Conservation (phyloP, 352 stramenopile species). For the Hyaloperonospora arabidopsidis region DNA sequence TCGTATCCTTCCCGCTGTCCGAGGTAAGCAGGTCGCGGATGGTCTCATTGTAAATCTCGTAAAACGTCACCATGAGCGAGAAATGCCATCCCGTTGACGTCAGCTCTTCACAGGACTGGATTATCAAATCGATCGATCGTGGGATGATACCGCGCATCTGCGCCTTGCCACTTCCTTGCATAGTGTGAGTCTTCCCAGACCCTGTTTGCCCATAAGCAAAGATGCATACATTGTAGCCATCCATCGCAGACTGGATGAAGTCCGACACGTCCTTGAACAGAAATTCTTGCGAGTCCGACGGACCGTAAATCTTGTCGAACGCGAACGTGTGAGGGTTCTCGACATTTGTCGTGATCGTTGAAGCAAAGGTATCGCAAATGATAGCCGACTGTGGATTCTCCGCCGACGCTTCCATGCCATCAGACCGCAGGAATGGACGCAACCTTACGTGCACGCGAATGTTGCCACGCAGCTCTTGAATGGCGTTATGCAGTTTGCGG, state of each 20-base stretch:
- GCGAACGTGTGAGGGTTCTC: conserved; percentile 87
- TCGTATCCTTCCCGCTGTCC: conserved; percentile 31
- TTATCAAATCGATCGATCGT: conserved; percentile 91
- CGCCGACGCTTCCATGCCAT: conserved; percentile 45
- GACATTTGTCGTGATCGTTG: conserved; percentile 61
- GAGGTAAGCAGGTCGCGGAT: conserved; percentile 94
- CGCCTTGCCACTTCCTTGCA: conserved; percentile 94
- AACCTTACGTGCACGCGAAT: conserved; percentile 96
- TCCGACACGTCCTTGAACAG: conserved; percentile 91
- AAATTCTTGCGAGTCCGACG: conserved; percentile 90
- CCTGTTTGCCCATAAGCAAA: conserved; percentile 98
- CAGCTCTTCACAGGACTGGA: conserved; percentile 61
- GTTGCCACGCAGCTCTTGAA: conserved; percentile 98
- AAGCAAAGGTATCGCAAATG: conserved; percentile 59
- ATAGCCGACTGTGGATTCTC: conserved; percentile 51
- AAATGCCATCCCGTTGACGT: conserved; percentile 91
- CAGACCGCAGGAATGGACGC: conserved; percentile 86
- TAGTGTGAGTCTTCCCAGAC: conserved; percentile 97
- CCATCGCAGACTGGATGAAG: conserved; percentile 89
- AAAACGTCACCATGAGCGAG: conserved; percentile 94
- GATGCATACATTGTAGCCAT: conserved; percentile 98
- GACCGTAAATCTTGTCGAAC: conserved; percentile 97
- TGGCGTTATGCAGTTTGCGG: conserved; percentile 97
- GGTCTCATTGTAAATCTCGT: conserved; percentile 99
- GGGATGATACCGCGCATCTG: conserved; percentile 98